Base-by-base conservation (phyloP, 768 basidiomycete species). In the Termitomyces sp. region DNA sequence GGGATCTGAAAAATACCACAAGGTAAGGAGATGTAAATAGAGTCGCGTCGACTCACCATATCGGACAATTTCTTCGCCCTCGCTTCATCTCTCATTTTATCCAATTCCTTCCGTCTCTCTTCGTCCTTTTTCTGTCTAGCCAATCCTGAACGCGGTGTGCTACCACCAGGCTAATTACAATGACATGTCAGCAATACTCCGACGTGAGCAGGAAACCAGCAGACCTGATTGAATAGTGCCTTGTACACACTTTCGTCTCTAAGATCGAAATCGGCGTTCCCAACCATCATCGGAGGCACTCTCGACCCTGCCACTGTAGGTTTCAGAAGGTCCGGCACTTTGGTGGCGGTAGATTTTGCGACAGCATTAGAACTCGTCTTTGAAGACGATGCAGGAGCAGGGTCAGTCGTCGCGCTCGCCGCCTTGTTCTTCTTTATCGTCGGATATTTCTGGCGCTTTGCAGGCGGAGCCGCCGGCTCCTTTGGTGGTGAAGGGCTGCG, bases 51-150 rank as follows among this genome's bases (percentile, higher is more conserved):
- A 66, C 81, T 62, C 48, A 87, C 87, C 47, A 78, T 76, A 61
- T 88, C 86, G 42, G 74, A 70, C 20, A 71, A 71, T 10, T 84
- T 78, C 61, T 80, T 86, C 1, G 78, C 78, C 60, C 78, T 77
- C 18, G 84, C 85, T 39, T 89, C 88, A 39, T 90, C 85, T 55
- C 86, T 79, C 84, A 87, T 81, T 65, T 75, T 81, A 64, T 85
- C 77, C 63, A 90, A 64, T 57, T 91, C 86, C 62, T 79, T 85
- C 56, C 81, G 76, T 48, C 86, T 76, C 65, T 89, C 87, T 61
- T 88, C 87, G n/a, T 87, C 82, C 59, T 77, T 79, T 46, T 77
- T 74, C 18, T 77, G 72, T 46, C 79, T 65, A 52, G 72, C 81
- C 56, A 77, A 63, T 22, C 78, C 78, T 29, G 80, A 77, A 16